Base-by-base conservation (phyloP, 2,329 filamentous ascomycete species). In the Aspergillus sp. region DNA sequence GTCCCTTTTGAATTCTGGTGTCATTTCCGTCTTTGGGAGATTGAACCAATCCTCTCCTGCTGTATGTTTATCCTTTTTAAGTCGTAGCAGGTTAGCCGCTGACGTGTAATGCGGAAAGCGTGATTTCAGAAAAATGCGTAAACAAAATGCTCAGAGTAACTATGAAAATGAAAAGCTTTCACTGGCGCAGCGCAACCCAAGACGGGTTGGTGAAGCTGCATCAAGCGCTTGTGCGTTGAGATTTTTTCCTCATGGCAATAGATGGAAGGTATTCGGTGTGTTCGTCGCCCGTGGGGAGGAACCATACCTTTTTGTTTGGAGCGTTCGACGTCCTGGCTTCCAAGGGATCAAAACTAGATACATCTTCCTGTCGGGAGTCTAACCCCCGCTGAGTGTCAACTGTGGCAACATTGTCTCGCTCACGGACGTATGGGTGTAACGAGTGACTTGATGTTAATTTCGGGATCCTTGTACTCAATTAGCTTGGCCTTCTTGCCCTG, bases 11-110 rank as follows among this genome's bases (percentile, higher is more conserved):
- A 96, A 75, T 61, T 94, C 83, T 6, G 88, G 81, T 0, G 89
- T 95, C 43, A 95, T 70, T 43, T 87, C 76, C 28, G 91, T 96
- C 59, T 83, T 83, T 4, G 90, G 90, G 45, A 98, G 75, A 58
- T 94, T 79, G 71, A 85, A 97, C 91, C 91, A 97, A 48, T 86
- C 75, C 10, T 82, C 69, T 40, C 91, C 93, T 43, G 90, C 86
- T 51, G 83, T 86, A 48, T 77, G 73, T 65, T 78, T 80, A 59
- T 79, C 78, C 61, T 69, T 50, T 12, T 36, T 34, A 41, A 35
- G 66, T 58, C 38, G 35, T 10, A 44, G 38, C 1, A 44, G 44
- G 41, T 53, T 49, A 60, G 52, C 39, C 7, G 39, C 12, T 12
- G 30, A 27, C 41, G 19, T 19, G 19, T 2, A 19, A 19, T 19